Base-by-base conservation (phyloP, 148 eudicot genomes). In the Vaccinium macrocarpon region DNA sequence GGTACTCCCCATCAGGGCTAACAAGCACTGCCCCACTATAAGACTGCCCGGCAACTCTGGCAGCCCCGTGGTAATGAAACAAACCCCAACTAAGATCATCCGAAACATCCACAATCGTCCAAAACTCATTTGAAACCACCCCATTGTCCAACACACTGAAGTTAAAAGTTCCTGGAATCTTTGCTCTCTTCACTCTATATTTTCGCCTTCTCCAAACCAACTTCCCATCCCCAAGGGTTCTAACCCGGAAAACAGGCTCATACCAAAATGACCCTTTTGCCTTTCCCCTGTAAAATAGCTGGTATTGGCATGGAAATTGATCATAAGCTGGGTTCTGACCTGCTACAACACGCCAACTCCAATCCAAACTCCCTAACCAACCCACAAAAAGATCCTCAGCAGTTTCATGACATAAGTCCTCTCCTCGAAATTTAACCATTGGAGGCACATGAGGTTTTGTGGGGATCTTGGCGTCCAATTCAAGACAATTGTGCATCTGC, bases 341-440 rank as follows among this genome's bases (percentile, higher is more conserved):
- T 0, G 98, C 98, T 23, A 95, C 95, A 57, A 97, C 99, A 10
- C 98, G 98, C 99, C 99, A 97, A 82, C 99, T 95, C 99, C 99
- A 97, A 9, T 92, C 95, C 85, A 93, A 87, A 66, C 79, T 88
- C 79, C 99, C 98, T 68, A 97, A 84, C 95, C 98, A 97, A 76
- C 98, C 98, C 25, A 97, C 90, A 84, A 97, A 95, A 19, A 95
- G 93, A 88, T 97, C 99, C 88, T 97, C 99, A 0, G 99, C 99
- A 56, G 80, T 87, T 70, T 95, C 98, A 74, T 94, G 95, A 64
- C 88, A 84, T 83, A 97, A 53, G 35, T 71, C 86, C 23, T 86
- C 82, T 16, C 93, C 95, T 6, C 89, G 89, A 82, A 97, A 97
- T 49, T 61, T 81, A 29, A 56, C 78, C 93, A 97, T 91, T 15